A percentile compares a stretch with the other conserved stretches of the same genome.
These are phyloP conservation scores for Aspergillus funiculosus DNA, from an alignment of 495 filamentous ascomycete genomes.

Conservation along the genomic window DNA sequence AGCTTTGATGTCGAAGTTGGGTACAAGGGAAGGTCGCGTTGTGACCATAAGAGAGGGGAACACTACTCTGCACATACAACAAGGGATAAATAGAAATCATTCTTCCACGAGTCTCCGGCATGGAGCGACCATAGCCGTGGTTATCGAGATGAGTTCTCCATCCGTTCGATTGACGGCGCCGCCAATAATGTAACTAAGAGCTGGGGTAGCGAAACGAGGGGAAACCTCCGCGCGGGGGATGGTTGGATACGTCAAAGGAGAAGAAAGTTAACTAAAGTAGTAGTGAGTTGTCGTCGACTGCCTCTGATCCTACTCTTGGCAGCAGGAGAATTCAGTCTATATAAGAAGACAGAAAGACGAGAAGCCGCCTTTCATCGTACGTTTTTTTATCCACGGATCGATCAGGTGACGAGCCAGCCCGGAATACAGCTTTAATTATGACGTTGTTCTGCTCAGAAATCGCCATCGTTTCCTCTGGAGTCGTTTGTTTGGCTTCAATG, in stretches of 20 bases:
- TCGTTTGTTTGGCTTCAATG: no score
- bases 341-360: no score
- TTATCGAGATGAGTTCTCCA: conserved; percentile 7
- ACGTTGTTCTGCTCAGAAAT: background rate
- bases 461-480: no score
- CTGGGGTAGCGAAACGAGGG: conserved; percentile 14
- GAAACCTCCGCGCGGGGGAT: conserved; percentile 12
- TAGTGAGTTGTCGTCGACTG: background rate
- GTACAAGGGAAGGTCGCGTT: conserved; percentile 8
- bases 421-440: background rate
- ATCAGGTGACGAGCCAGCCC: no score
- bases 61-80: conserved; percentile 2
- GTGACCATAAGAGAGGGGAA: conserved; percentile 4
- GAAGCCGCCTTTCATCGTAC: no score
- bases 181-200: conserved; percentile 8
- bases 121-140: conserved; percentile 6
- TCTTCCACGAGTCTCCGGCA: conserved; percentile 20
- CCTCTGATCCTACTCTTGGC: conserved; percentile 3
- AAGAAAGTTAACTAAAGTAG: background rate
- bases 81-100: conserved; percentile 14
- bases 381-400: conserved; percentile 5
- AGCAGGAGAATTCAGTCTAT: background rate
- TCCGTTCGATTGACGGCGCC: conserved; percentile 13
- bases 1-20: background rate
- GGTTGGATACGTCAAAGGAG: background rate